Base-by-base conservation (phyloP, 2,329 filamentous ascomycete species). In the Scytalidium lignicola region DNA sequence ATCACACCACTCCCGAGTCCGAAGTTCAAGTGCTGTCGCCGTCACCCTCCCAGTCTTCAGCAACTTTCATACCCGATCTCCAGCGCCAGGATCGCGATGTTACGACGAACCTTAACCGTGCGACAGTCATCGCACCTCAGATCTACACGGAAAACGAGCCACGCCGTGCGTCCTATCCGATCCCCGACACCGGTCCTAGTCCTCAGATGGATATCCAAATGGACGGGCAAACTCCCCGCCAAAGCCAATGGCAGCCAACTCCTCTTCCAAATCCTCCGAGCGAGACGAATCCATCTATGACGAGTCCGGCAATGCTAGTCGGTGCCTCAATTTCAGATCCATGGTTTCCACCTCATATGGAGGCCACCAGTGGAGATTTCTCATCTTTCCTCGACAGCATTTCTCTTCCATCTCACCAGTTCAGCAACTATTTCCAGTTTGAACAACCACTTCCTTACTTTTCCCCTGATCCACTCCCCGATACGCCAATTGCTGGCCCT, bases 281-380 rank as follows among this genome's bases (percentile, higher is more conserved):
- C n/a, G 32, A 37, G n/a, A 37, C 32, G 15, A 37, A 44, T 23
- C 12, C 22, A 41, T 46, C 48, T 3, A 50, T 43, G 26, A 26
- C 44, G 17, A 43, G 26, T 20, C 43, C 48, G 29, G 32, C 43
- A 45, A 45, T 46, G 29, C 45, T 43, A 23, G 48, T 41, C 15
- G 45, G 20, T 39, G 28, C 45, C 32, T 15, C 43, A 29, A 13
- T 50, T 20, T 10, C 43, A 4, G 32, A 37, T 37, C 32, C 32
- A 8, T 37, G 32, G 32, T 37, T 37, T 37, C 10, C 32, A 5
- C 15, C 32, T 37, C 32, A 37, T 37, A 37, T 37, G 12, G 32
- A 37, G 15, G n/a, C 10, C 15, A 37, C 32, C 10, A 37, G 32
- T 37, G 32, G 12, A 13, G 32, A 37, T 37, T 37, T 37, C 32